Evolutionary conservation across 768 basidiomycete species (phyloP).

Genomic region (Paxillus rubicundulus): DNA sequence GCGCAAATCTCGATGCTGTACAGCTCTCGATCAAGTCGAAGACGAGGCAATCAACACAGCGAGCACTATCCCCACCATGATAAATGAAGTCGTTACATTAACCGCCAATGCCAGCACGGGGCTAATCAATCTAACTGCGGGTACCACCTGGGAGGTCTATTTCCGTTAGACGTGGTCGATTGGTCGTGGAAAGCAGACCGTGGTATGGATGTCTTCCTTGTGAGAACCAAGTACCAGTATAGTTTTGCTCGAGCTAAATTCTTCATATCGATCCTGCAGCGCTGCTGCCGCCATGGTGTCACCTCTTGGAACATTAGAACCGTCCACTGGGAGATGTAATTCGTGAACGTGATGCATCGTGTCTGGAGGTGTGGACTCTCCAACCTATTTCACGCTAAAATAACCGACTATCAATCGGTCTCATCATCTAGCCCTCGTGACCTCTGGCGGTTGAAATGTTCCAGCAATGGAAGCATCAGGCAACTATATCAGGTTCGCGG

Average conservation of each 20-base stretch:
- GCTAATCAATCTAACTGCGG: not conserved
- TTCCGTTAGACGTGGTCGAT: not conserved
- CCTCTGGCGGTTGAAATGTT: not conserved
- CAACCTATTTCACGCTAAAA: too few relatives aligned
- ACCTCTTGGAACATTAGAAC: slow-evolving; percentile 3
- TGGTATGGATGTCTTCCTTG: not conserved
- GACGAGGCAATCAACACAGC: not conserved
- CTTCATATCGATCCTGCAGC: too few relatives aligned
- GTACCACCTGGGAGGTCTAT: slow-evolving; percentile 3
- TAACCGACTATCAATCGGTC: too few relatives aligned
- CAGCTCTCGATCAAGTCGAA: slow-evolving; percentile 20
- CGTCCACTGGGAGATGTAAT: slow-evolving; percentile 3
- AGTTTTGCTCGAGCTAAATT: slow-evolving; percentile 1
- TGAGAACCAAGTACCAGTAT: slow-evolving; percentile 11
- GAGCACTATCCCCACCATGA: not conserved
- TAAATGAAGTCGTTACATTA: slow-evolving; percentile 16
- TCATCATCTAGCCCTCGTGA: not conserved
- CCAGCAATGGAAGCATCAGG: too few relatives aligned
- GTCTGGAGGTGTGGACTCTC: too few relatives aligned
- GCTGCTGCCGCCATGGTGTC: not conserved
- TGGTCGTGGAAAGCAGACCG: not conserved
- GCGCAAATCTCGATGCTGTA: slow-evolving; percentile 18
- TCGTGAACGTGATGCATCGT: not conserved
- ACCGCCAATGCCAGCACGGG: not conserved
- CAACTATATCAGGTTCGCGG: too few relatives aligned